These are phyloP conservation scores for Coemansia sp. DNA, from an alignment of 371 early-diverging fungal genomes.

Conservation along the genomic window DNA sequence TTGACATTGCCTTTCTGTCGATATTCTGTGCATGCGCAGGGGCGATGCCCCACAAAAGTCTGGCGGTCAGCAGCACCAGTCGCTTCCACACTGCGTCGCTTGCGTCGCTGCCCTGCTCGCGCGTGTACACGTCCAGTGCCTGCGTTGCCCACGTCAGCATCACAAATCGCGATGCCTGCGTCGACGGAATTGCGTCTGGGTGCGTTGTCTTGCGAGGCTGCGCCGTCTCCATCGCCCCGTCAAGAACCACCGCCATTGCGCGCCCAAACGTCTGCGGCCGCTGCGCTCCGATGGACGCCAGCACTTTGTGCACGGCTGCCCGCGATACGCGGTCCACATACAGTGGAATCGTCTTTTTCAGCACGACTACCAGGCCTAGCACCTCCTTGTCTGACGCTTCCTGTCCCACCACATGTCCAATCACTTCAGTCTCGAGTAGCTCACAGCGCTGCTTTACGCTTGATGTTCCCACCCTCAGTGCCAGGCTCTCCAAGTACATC, in stretches of 20 bases:
- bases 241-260: constrained; percentile 18
- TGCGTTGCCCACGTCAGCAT: constrained; percentile 48
- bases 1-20: constrained; percentile 13
- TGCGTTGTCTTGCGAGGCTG: constrained; percentile 31
- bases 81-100: constrained; percentile 35
- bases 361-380: constrained; percentile 12
- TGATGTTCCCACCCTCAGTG: not conserved
- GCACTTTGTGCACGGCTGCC: constrained; percentile 22
- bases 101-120: constrained; percentile 3
- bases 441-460: constrained; percentile 22
- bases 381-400: constrained; percentile 31
- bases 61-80: constrained; percentile 39
- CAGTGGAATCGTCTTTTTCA: constrained; percentile 21
- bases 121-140: constrained; percentile 22
- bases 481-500: not conserved
- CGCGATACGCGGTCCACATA: constrained; percentile 40
- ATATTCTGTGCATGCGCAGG: constrained; percentile 4
- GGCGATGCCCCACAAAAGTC: constrained; percentile 48
- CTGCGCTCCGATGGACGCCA: constrained; percentile 16
- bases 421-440: constrained; percentile 16
- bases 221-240: constrained; percentile 30
- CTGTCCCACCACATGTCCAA: constrained; percentile 8
- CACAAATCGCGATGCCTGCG: constrained; percentile 32
- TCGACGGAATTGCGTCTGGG: constrained; percentile 30
- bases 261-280: constrained; percentile 13